Evolutionary conservation across 2,329 filamentous ascomycete genomes (phyloP), one percentile per base, ranked within the genome.

Genomic region (Hymenotorrendiella dingleyae): DNA sequence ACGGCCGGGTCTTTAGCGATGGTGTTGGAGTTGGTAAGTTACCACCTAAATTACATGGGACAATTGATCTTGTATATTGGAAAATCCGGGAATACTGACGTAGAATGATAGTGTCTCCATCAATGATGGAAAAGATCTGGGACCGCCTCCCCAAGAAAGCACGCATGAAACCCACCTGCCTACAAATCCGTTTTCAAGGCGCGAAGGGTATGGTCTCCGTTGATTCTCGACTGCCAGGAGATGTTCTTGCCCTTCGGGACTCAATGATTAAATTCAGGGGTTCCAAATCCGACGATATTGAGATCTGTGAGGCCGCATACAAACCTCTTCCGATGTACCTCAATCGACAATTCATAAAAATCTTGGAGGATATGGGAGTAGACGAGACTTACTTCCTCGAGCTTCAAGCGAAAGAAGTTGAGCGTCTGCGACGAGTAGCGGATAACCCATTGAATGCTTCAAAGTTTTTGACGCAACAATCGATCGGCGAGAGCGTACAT

Each of bases 341-440:
- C 1, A 94, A 94, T 55, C 79, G 84, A 1, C 86, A 86, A 51
- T 70, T 90, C 47, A 88, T 94, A 64, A 94, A 94, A 59, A 88
- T 94, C 4, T 62, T 94, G 1, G 88, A 94, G 56, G 88, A 94
- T 51, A 79, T 91, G 61, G 72, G 74, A 0, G 78, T 84, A 0
- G 58, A 69, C 0, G 56, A 66, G 1, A 43, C 63, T 0, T 82
- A 76, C 59, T 91, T 94, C 50, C 57, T 83, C 9, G 55, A 69
- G 0, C 63, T 86, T 1, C 87, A 93, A 60, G 65, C 69, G 1
- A 65, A 67, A n/a, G 82, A 82, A 21, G 64, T 93, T 3, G 51
- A 71, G 0, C 66, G 72, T 10, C 66, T 94, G 4, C 73, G 78
- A 3, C 62, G 64, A 9, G 77, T 84, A 35, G 82, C 81, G 0